These are phyloP conservation scores for Trametes polyzona DNA, from an alignment of 1,284 basidiomycete genomes.

Conservation along the genomic window DNA sequence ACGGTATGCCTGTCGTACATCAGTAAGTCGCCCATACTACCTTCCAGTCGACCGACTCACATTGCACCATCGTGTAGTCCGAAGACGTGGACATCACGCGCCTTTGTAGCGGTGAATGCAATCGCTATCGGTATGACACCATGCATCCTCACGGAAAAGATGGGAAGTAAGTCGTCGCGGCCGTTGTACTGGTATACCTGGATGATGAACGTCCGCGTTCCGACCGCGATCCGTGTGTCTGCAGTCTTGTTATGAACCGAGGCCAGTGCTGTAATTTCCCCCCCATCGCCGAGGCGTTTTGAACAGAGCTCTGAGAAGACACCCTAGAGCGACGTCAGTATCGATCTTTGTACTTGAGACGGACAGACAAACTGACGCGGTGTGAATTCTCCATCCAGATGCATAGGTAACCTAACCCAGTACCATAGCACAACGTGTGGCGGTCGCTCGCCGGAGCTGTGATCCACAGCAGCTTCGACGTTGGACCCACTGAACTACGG, in stretches of 20 bases:
- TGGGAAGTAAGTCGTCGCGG: not conserved
- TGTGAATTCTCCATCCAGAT: not conserved
- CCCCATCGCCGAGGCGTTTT: not conserved
- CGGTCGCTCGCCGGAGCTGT: not conserved
- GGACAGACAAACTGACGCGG: not conserved
- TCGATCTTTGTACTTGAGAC: not conserved
- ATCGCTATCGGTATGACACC: not conserved
- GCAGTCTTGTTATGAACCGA: no score
- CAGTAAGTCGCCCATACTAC: not conserved
- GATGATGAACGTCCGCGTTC: not conserved
- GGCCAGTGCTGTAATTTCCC: not conserved
- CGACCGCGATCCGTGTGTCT: not conserved
- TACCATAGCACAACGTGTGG: not conserved
- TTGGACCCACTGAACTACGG: not conserved
- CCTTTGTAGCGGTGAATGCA: not conserved
- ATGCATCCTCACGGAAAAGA: not conserved
- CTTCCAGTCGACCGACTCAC: not conserved
- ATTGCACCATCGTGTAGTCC: slow-evolving; percentile 9
- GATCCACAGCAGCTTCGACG: not conserved
- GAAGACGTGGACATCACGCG: not conserved
- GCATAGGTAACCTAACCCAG: not conserved
- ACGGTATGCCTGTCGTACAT: not conserved
- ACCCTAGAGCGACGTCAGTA: not conserved
- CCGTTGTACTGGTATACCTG: not conserved
- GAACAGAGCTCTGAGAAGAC: not conserved